Evolutionary conservation across 805 yeast species (phyloP), one percentile per base, ranked within the genome.

Genomic region (Yamadazyma endophytica): DNA sequence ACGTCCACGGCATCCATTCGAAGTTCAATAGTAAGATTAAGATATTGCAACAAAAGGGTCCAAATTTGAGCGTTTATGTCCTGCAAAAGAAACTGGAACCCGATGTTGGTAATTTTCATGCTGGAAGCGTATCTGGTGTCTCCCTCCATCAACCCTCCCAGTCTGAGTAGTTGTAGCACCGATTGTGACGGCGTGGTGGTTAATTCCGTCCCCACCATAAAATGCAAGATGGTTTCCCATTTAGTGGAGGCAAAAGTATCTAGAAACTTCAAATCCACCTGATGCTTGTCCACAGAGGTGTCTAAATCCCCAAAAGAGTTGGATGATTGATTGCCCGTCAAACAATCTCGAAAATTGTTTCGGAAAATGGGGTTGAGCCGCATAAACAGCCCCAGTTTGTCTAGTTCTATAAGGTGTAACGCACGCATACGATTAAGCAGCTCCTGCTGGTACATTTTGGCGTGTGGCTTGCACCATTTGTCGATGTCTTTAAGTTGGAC

Each of bases 1-100:
- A 92, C 95, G 49, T 92, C 98, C 13, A 92, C 97, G 0, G 96
- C 88, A 58, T 92, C 95, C 95, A 89, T 86, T 49, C 84, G 77
- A 31, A 86, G 68, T 17, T 79, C 78, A 49, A 85, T 90, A 1
- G 97, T 76, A 70, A 86, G 73, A 52, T 84, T 82, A 39, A 92
- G 62, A 52, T 92, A 92, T 52, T 92, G 96, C 23, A 92, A 61
- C 28, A 92, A 61, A 24, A 92, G 61, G 0, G 96, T 81, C 98
- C 98, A 92, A 12, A 92, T 81, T 57, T 92, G 98, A 0, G 95
- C 82, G 52, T 87, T 88, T 16, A 84, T 84, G 47, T 89, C 96
- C 56, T 90, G 98, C 26, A 92, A 64, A 39, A 92, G 60, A 49
- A 92, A 92, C 61, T 92, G 98, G 58, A 92, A 92, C 12, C 98